Evolutionary conservation across 768 basidiomycete genomes (phyloP).

Genomic region (Trichaptum fuscoviolaceum): DNA sequence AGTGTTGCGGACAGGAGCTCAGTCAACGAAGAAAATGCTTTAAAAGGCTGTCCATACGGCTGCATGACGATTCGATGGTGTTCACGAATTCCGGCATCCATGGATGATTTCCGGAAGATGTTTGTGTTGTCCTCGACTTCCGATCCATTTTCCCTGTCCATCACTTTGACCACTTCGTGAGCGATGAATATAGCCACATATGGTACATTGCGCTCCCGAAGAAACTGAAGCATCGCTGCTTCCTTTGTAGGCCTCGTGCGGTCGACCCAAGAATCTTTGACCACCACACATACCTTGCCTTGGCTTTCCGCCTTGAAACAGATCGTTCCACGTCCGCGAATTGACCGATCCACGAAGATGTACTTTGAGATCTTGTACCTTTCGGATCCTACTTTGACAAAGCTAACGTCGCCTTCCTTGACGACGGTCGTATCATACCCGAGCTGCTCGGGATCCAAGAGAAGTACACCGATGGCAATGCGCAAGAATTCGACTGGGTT

Average conservation of each 20-base stretch:
- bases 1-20: neutral
- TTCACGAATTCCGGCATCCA: neutral
- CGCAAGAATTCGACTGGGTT: neutral
- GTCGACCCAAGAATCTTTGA: conserved; percentile 1
- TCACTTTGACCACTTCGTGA: neutral
- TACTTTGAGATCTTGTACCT: neutral
- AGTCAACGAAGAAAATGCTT: neutral
- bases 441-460: neutral
- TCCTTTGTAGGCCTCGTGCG: neutral
- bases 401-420: neutral
- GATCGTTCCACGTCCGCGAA: neutral
- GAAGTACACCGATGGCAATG: neutral
- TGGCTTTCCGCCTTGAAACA: neutral
- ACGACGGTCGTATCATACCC: neutral
- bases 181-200: neutral
- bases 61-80: neutral
- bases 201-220: neutral
- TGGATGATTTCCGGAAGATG: neutral
- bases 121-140: neutral
- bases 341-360: neutral
- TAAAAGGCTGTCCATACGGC: neutral
- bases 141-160: neutral
- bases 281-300: neutral
- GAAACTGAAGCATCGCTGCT: neutral
- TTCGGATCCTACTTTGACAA: neutral